These are phyloP conservation scores for Cynanchum wilfordii DNA, from an alignment of 257 asterid genomes.

Conservation along the genomic window DNA sequence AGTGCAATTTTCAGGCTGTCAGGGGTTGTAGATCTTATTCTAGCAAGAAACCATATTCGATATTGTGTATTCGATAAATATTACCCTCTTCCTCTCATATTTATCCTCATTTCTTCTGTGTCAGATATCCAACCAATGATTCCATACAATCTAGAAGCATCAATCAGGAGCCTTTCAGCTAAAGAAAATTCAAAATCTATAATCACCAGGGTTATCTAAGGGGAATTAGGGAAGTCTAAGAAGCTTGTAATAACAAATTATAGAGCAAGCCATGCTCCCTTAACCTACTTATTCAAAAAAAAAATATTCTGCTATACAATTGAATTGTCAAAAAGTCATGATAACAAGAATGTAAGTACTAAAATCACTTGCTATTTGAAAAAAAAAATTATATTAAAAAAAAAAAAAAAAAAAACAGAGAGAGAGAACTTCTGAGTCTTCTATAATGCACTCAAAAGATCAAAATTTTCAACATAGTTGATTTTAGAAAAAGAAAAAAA, in stretches of 20 bases:
- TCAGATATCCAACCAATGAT: neutral
- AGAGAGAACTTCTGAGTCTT: constrained; percentile 12
- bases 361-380: constrained; percentile 2
- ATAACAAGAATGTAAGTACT: neutral
- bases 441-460: constrained; percentile 10
- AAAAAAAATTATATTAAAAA: no score
- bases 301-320: constrained; percentile 17
- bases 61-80: neutral
- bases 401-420: neutral
- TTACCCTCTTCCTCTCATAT: neutral
- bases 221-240: neutral
- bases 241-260: neutral
- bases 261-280: constrained; percentile 3
- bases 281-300: neutral
- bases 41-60: neutral
- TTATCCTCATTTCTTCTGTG: neutral
- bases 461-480: constrained; percentile 16
- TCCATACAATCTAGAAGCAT: constrained; percentile 1
- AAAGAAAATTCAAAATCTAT: constrained; percentile 3
- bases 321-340: constrained; percentile 8
- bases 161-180: neutral
- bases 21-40: neutral
- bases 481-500: neutral
- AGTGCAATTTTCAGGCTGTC: neutral
- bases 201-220: neutral